These are phyloP conservation scores for Knoxia roxburghii DNA, from an alignment of 257 asterid species.

Conservation along the genomic window DNA sequence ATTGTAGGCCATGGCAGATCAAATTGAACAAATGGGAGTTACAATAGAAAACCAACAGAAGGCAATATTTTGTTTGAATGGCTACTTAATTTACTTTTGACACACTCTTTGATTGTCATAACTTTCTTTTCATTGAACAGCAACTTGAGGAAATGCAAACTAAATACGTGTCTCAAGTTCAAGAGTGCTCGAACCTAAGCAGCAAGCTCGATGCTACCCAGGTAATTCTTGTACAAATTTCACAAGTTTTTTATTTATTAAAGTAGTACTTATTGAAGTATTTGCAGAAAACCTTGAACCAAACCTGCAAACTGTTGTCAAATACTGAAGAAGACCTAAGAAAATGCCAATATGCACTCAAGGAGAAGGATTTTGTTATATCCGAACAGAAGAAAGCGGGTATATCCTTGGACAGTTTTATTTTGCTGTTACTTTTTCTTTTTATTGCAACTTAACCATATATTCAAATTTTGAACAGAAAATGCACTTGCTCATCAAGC, in stretches of 20 bases:
- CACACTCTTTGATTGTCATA: not conserved
- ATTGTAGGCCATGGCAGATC: conserved; percentile 79
- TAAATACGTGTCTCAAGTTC: conserved; percentile 50
- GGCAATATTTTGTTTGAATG: conserved; percentile 20
- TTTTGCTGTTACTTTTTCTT: not conserved
- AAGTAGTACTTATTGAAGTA: conserved; percentile 26
- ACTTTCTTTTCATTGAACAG: conserved; percentile 30
- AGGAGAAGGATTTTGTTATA: conserved; percentile 70
- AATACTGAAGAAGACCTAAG: conserved; percentile 55
- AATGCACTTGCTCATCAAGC: conserved; percentile 82
- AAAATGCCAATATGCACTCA: conserved; percentile 49
- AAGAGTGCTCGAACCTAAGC: conserved; percentile 53
- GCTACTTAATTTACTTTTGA: conserved; percentile 4
- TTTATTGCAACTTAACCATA: conserved; percentile 12
- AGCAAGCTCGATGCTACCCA: conserved; percentile 54
- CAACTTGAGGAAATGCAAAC: conserved; percentile 55
- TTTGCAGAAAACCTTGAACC: conserved; percentile 56
- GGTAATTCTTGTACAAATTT: conserved; percentile 23
- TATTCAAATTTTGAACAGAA: conserved; percentile 35
- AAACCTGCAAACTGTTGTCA: conserved; percentile 48
- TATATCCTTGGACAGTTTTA: conserved; percentile 14
- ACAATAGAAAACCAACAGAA: conserved; percentile 66
- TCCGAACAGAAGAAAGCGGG: conserved; percentile 81
- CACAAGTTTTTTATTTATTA: not conserved
- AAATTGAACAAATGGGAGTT: conserved; percentile 72